Conservation (phyloP, 2,329 filamentous ascomycete species). For the Claviceps citrina region DNA sequence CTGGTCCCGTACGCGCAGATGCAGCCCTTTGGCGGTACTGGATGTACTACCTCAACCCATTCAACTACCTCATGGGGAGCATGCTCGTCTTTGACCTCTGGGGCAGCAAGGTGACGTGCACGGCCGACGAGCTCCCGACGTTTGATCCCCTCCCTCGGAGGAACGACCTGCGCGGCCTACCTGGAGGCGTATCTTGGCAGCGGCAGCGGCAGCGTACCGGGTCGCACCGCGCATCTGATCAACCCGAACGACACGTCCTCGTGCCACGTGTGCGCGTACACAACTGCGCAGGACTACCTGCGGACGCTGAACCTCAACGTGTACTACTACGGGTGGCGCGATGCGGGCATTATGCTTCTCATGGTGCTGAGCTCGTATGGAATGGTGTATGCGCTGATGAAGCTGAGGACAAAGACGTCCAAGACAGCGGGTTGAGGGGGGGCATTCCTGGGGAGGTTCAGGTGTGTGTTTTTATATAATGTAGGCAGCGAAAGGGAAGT, state of each 20-base stretch:
- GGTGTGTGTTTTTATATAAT: too few relatives aligned
- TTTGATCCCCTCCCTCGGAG: slow-evolving; percentile 36
- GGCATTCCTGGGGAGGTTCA: too few relatives aligned
- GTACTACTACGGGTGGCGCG: slow-evolving; percentile 51
- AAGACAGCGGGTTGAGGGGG: slow-evolving; percentile 26
- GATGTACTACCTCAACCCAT: slow-evolving; percentile 47
- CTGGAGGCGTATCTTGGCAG: slow-evolving; percentile 31
- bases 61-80: slow-evolving; percentile 44
- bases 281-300: slow-evolving; percentile 43
- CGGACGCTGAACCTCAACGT: slow-evolving; percentile 41
- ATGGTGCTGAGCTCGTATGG: slow-evolving; percentile 40
- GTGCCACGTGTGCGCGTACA: slow-evolving; percentile 48
- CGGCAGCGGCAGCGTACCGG: slow-evolving; percentile 20
- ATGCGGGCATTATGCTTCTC: slow-evolving; percentile 43
- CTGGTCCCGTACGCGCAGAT: slow-evolving; percentile 51
- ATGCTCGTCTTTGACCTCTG: slow-evolving; percentile 38
- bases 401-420: slow-evolving; percentile 31
- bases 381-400: slow-evolving; percentile 31
- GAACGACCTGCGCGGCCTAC: slow-evolving; percentile 43
- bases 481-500: too few relatives aligned
- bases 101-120: slow-evolving; percentile 31
- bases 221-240: slow-evolving; percentile 33
- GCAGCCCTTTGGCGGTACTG: slow-evolving; percentile 52
- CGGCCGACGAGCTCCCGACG: slow-evolving; percentile 30
- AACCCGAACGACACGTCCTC: slow-evolving; percentile 41